Evolutionary conservation across 2,329 filamentous ascomycete genomes (phyloP), one percentile per base, ranked within the genome.

Genomic region (Colletotrichum filicis): DNA sequence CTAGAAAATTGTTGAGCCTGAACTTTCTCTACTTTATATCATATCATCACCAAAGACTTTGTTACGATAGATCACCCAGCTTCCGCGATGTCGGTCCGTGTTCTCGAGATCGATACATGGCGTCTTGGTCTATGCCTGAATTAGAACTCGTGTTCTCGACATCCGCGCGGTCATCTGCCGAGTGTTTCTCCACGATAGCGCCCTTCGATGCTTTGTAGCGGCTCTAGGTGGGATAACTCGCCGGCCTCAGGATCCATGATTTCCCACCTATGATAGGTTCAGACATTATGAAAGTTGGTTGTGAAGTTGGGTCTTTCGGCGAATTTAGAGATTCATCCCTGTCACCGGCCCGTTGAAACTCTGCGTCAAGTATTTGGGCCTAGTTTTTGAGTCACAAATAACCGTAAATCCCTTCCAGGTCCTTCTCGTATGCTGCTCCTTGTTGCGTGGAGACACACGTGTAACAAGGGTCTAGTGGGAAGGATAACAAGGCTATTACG

Each of bases 321-420:
- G 42, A 46, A 46, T n/a, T n/a, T 46, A 6, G 1, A n/a, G 42
- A 6, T 46, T 9, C 42, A n/a, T 46, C 42, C 42, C 42, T 46
- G 8, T 46, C 42, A 9, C 3, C 2, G 19, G 5, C 42, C 42
- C 6, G 6, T 46, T 9, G 1, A 7, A 46, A 46, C 42, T 9
- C 42, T n/a, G 0, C 14, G 3, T 8, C 16, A 19, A 46, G 3
- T 3, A 4, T n/a, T 3, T 46, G 0, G 1, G 16, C 42, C 42
- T 46, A n/a, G 0, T n/a, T n/a, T 9, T 4, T 46, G 6, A n/a
- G 16, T 16, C 42, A n/a, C 7, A 46, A 46, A n/a, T 46, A 46
- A n/a, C 42, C 42, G 42, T 46, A 46, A 46, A 46, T 46, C 42
- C 42, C 42, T 46, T 46, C 6, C 42, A 9, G 14, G 3, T 46